Evolutionary conservation across 31 red algal genomes (phyloP), one percentile per base, ranked within the genome.

Genomic region (Odonthalia washingtoniensis): DNA sequence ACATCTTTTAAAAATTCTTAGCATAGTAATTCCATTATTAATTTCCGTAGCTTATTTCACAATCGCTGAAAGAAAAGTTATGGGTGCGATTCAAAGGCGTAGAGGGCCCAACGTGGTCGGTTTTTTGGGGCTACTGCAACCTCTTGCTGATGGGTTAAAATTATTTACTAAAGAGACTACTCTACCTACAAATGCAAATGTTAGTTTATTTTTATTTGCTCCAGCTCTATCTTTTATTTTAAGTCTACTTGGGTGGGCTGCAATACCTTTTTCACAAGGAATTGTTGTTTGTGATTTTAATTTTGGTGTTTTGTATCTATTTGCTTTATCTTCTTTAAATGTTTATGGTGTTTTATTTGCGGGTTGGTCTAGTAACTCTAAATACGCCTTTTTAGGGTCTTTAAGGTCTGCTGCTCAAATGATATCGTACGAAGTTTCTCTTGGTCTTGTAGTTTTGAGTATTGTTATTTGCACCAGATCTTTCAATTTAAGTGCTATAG

Each of bases 301-400:
- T 74, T 43, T 40, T 3, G 70, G 27, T 24, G 3, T 42, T 9
- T 4, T 34, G 34, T 39, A 41, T 74, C 3, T 74, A 3, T 40
- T 74, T 39, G 27, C 70, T 2, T 4, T 74, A 5, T 3, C 37
- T 42, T 74, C 70, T 24, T 42, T 74, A 5, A 4, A 3, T 4
- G 70, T 74, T 38, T 74, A 74, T 36, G 70, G 70, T 5, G 31
- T 74, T 24, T 5, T 42, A 14, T 5, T 74, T 74, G 34, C 70
- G n/a, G 70, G 70, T 42, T 74, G 70, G 36, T 39, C 70, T 74
- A 41, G 34, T 74, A 74, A 74, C 36, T 74, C 70, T 5, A 74
- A 74, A 16, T 74, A 74, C 31, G 5, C 70, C 36, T 74, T 74
- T 24, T 40, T 74, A 39, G 70, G 70, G 2, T 2, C 34, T 39